phyloP scores from a whole-genome alignment of 2,329 filamentous ascomycete genomes.

The Hymenoscyphus fructigenus region DNA sequence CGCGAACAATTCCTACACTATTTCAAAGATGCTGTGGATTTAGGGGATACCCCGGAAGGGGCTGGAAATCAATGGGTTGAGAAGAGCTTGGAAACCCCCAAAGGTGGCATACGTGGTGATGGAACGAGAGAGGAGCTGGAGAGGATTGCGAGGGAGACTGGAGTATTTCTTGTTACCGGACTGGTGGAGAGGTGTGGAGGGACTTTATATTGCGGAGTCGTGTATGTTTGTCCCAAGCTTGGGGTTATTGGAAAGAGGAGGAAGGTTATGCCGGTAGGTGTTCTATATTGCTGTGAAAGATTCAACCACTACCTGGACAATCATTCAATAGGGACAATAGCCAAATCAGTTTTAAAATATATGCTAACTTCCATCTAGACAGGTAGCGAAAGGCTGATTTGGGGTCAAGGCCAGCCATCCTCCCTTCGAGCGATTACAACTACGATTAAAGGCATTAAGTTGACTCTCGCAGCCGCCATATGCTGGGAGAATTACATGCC shows the following conservation, averaged over 20 bases:
- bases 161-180: slow-evolving; percentile 79
- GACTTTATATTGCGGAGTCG: slow-evolving; percentile 77
- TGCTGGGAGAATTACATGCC: slow-evolving; percentile 99
- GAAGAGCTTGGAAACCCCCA: slow-evolving; percentile 46
- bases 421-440: slow-evolving; percentile 80
- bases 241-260: slow-evolving; percentile 81
- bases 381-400: slow-evolving; percentile 77
- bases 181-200: slow-evolving; percentile 78
- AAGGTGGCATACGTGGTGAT: slow-evolving; percentile 57
- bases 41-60: slow-evolving; percentile 74
- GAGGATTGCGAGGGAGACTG: slow-evolving; percentile 69
- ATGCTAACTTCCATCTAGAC: slow-evolving; percentile 47
- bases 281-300: not conserved
- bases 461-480: slow-evolving; percentile 84
- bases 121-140: slow-evolving; percentile 81
- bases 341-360: not conserved
- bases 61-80: slow-evolving; percentile 72
- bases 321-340: not conserved
- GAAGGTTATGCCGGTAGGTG: slow-evolving; percentile 82
- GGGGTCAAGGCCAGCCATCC: slow-evolving; percentile 80
- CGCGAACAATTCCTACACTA: slow-evolving; percentile 82
- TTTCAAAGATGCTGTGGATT: slow-evolving; percentile 75
- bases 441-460: slow-evolving; percentile 71
- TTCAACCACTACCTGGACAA: too few relatives aligned
- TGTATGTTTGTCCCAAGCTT: slow-evolving; percentile 75